A percentile compares a stretch with the other conserved stretches of the same genome.
These are phyloP conservation scores for Acer yangbiense DNA, from an alignment of 345 rosid genomes.

Conservation along the genomic window DNA sequence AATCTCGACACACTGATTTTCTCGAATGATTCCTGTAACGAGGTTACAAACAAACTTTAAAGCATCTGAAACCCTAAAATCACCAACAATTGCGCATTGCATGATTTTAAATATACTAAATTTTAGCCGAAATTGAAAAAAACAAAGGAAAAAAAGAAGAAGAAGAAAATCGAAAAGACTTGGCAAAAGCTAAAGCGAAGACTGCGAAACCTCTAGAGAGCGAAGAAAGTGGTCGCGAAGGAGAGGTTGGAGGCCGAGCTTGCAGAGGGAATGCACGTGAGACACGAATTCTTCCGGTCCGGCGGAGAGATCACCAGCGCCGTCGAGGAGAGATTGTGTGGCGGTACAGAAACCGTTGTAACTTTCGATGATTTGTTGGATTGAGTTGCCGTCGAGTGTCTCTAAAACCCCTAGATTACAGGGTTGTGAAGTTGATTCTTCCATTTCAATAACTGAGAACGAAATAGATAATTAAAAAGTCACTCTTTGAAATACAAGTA, in stretches of 20 bases:
- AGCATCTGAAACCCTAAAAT: not conserved
- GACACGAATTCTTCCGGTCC: conserved; percentile 52
- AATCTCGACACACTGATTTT: conserved; percentile 53
- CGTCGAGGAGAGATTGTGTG: conserved; percentile 53
- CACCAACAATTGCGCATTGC: not conserved
- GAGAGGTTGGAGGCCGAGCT: conserved; percentile 69
- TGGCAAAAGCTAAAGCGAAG: not conserved
- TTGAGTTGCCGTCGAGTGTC: conserved; percentile 46
- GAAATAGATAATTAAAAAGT: not conserved
- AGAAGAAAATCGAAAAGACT: not conserved
- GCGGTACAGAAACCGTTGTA: conserved; percentile 63
- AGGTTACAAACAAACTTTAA: conserved; percentile 1
- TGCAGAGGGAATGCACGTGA: conserved; percentile 63
- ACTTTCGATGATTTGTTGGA: conserved; percentile 58
- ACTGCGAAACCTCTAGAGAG: conserved; percentile 58
- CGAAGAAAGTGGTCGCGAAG: conserved; percentile 70
- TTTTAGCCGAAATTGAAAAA: not conserved
- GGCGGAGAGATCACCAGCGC: conserved; percentile 42
- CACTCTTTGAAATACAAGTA: not conserved
- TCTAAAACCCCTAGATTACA: conserved; percentile 54
- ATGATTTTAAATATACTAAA: not conserved
- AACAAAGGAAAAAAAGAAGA: too few relatives aligned
- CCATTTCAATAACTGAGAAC: conserved; percentile 34
- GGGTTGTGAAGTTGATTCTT: conserved; percentile 38
- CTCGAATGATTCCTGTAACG: conserved; percentile 68